A percentile compares a stretch with the other conserved stretches of the same genome.
Evolutionary conservation across 306 rosid genomes (phyloP).

Genomic region (Potentilla sterilis): DNA sequence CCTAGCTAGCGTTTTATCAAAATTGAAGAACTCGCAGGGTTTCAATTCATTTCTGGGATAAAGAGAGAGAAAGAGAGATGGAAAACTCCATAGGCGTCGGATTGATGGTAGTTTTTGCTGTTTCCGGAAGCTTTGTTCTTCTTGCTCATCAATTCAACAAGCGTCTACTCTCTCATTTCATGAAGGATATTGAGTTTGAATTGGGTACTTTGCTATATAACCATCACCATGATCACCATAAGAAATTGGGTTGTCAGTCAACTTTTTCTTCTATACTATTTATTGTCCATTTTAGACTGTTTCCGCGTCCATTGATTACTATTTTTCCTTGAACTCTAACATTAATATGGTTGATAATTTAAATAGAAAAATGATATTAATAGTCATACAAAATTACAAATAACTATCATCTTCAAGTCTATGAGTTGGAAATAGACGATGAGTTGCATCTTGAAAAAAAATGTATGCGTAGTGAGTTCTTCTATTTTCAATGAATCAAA

Average conservation of each 20-base stretch:
- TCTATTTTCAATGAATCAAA: not conserved
- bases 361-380: no score
- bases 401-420: not conserved
- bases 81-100: conserved; percentile 54
- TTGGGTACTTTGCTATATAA: conserved; percentile 23
- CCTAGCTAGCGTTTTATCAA: conserved; percentile 10
- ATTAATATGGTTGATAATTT: not conserved
- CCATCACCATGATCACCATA: conserved; percentile 4
- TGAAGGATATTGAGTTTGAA: conserved; percentile 61
- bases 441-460: not conserved
- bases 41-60: not conserved
- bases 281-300: not conserved
- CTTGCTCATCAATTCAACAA: conserved; percentile 70
- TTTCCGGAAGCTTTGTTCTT: conserved; percentile 66
- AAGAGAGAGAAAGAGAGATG: no score
- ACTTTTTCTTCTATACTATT: not conserved
- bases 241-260: conserved; percentile 19
- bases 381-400: no score
- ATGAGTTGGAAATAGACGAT: not conserved
- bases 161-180: conserved; percentile 67
- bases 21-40: not conserved
- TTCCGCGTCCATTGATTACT: not conserved
- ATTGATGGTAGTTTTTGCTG: conserved; percentile 75
- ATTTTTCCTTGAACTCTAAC: not conserved
- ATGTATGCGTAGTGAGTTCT: not conserved